Conservation (phyloP, 306 rosid species). For the Rubus idaeus region DNA sequence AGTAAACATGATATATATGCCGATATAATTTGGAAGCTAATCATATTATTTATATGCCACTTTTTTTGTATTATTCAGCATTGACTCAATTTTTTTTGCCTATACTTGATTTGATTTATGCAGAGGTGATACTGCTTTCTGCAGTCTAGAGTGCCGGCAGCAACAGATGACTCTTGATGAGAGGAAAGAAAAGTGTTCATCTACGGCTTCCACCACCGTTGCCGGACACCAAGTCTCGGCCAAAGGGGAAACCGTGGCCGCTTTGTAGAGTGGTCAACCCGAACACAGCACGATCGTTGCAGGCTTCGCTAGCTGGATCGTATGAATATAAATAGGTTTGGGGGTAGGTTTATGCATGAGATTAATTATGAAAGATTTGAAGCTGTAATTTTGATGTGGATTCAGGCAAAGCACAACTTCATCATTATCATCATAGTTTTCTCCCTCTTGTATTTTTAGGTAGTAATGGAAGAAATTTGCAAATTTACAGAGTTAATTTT, state of each 20-base stretch:
- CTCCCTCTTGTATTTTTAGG: background rate
- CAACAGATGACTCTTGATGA: slow-evolving; percentile 86
- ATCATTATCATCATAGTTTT: background rate
- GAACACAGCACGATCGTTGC: background rate
- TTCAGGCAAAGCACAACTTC: background rate
- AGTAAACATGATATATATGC: background rate
- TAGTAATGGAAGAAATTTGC: slow-evolving; percentile 16
- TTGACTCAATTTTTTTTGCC: background rate
- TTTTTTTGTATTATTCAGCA: background rate
- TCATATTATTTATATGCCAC: background rate
- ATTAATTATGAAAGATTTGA: slow-evolving; percentile 13
- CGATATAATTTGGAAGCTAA: background rate
- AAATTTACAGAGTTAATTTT: slow-evolving; percentile 7
- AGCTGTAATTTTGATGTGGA: slow-evolving; percentile 13
- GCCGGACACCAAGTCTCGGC: slow-evolving; percentile 38
- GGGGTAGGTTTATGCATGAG: slow-evolving; percentile 15
- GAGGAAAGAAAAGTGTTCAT: slow-evolving; percentile 56
- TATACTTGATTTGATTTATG: slow-evolving; percentile 1
- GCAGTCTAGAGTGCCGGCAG: slow-evolving; percentile 89
- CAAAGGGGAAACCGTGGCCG: slow-evolving; percentile 57
- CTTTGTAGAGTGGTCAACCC: slow-evolving; percentile 30
- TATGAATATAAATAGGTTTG: slow-evolving; percentile 8
- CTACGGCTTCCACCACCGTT: slow-evolving; percentile 23
- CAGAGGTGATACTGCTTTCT: slow-evolving; percentile 86
- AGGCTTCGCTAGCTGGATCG: background rate